phyloP scores from a whole-genome alignment of 73 alveolate genomes.

The Uronychia setigera region DNA sequence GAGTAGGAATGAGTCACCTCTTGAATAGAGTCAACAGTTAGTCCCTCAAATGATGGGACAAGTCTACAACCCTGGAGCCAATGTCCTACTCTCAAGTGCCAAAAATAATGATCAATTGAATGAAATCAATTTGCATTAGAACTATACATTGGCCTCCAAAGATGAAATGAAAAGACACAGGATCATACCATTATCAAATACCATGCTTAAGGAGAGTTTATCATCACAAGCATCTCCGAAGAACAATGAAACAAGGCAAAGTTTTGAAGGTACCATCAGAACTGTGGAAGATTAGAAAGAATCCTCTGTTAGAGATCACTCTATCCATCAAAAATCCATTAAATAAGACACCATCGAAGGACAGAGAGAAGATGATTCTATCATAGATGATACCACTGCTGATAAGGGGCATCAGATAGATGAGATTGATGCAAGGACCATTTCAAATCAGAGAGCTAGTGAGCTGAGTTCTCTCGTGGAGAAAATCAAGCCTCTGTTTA shows the following conservation, averaged over 20 bases:
- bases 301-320: not conserved
- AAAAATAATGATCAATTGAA: not conserved
- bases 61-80: not conserved
- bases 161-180: not conserved
- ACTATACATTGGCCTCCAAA: not conserved
- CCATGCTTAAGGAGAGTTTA: conserved; percentile 60
- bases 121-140: not conserved
- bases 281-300: not conserved
- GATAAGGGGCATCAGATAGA: not conserved
- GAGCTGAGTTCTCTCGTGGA: not conserved
- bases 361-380: not conserved
- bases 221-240: conserved; percentile 16
- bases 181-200: conserved; percentile 28
- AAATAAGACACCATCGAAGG: conserved; percentile 11
- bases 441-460: not conserved
- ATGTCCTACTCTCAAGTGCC: not conserved
- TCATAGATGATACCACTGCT: not conserved
- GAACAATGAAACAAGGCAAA: not conserved
- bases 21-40: not conserved
- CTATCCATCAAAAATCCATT: conserved; percentile 15
- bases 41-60: not conserved
- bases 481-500: conserved; percentile 10
- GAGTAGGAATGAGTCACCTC: not conserved
- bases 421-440: not conserved
- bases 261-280: not conserved